Evolutionary conservation across 352 stramenopile species (phyloP).

Genomic region (Phytopythium aichiense): DNA sequence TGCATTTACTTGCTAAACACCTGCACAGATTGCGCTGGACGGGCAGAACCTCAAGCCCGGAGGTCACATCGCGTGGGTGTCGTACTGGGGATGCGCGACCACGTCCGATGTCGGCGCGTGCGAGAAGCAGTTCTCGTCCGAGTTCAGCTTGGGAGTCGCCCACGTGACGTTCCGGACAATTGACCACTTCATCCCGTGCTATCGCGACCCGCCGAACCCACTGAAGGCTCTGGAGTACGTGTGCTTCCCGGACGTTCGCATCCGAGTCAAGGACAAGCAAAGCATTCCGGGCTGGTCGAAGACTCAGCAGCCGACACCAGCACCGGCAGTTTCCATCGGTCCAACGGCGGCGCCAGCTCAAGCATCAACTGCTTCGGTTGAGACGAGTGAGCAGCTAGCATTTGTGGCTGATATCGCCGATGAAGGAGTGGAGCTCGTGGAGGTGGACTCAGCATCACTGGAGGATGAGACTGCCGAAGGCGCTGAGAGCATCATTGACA

Average conservation of each 20-base stretch:
- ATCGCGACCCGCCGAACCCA: constrained; percentile 70
- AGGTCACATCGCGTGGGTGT: constrained; percentile 68
- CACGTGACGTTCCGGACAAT: constrained; percentile 64
- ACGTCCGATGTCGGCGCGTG: constrained; percentile 53
- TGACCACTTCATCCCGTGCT: constrained; percentile 86
- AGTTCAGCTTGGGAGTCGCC: constrained; percentile 62
- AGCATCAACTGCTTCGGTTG: neutral
- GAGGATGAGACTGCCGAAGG: neutral
- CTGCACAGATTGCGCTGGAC: constrained; percentile 41
- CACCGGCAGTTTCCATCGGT: neutral
- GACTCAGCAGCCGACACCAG: constrained; percentile 3
- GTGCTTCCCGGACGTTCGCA: constrained; percentile 63
- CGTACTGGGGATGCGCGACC: constrained; percentile 75
- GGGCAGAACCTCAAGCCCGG: constrained; percentile 75
- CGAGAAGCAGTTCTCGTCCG: constrained; percentile 65
- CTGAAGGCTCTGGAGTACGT: constrained; percentile 65
- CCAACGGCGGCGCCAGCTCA: neutral
- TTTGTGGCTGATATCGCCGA: neutral
- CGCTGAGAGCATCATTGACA: neutral
- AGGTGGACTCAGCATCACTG: neutral
- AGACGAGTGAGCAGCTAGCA: neutral
- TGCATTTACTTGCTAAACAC: neutral
- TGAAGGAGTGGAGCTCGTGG: neutral
- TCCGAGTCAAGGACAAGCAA: constrained; percentile 76
- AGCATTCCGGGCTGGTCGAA: constrained; percentile 79